Evolutionary conservation across 169 alveolate species (phyloP), one percentile per base, ranked within the genome.

Genomic region (Babesia divergens): DNA sequence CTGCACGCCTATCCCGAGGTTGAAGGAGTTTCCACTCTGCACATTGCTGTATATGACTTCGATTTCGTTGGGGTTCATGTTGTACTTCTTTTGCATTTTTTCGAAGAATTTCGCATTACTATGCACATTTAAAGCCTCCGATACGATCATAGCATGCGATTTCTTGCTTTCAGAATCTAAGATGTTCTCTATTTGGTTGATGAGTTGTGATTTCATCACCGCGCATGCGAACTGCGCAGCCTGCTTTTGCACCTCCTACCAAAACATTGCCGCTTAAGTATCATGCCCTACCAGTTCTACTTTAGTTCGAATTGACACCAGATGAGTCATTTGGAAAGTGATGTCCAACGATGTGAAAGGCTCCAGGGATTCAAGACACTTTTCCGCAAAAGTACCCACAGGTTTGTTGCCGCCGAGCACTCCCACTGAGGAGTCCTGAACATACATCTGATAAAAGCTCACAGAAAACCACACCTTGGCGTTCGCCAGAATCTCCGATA

Each of bases 31-130:
- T 2, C 93, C 93, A 81, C 93, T 88, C 53, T 88, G 93, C 0
- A 88, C 93, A 51, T 74, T 88, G 64, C 93, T 72, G 66, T 88
- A 88, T 1, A 84, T 72, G 24, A 84, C 85, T 51, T 88, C 93
- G 34, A 84, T 88, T 20, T 88, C 93, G 14, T 54, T 72, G 6
- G 79, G 72, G 56, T 74, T 80, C 64, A 80, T 50, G 75, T 77
- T 49, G 37, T 38, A 82, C 82, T 87, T 87, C 49, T 84, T 83
- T 55, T 75, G 74, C 74, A 88, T 51, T 38, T 88, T 88, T 22
- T 74, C 74, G 55, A 88, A 35, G 69, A 86, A 84, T 28, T 66
- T 88, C 35, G 67, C 66, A 62, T 88, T 88, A 26, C 56, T 83
- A 46, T 80, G 79, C 53, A 88, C 70, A 49, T 84, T 69, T 50